Evolutionary conservation across 352 stramenopile species (phyloP), one percentile per base, ranked within the genome.

Genomic region (Phytophthora cryptogea): DNA sequence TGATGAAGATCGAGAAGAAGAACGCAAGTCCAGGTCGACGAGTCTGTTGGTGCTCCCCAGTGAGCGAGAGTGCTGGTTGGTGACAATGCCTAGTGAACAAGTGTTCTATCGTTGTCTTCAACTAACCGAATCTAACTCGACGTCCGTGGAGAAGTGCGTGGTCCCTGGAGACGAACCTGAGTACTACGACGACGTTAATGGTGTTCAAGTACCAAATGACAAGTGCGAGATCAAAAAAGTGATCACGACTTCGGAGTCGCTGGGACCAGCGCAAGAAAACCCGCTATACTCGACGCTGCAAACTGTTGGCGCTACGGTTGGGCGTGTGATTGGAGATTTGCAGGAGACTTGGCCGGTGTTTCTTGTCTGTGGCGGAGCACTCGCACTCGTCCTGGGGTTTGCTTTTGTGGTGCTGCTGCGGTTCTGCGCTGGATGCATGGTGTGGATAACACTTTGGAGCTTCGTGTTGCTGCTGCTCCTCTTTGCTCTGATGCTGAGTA

Each of bases 21-120:
- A 72, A 17, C 80, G 84, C 8, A 71, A 88, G 36, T 55, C 45
- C 0, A 75, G 77, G 31, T 73, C 82, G 9, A 59, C 54, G 9
- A 76, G 68, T 39, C 4, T 70, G 2, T 40, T 59, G 4, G 27
- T 84, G 6, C 37, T 89, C 10, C 61, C 69, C 4, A 64, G 63
- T 9, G 45, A 64, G 2, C 44, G 59, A 30, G 46, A 79, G 10
- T 93, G 84, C 54, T 93, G 84, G 82, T 67, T 90, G 20, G 82
- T 93, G 16, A 64, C 80, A 4, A 71, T 93, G 42, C 54, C 69
- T 7, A 90, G 75, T 37, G 59, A 90, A 9, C 69, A 73, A 36
- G 80, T 92, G 4, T 88, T 90, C 31, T 95, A 90, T 42, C 78
- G 87, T 9, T 95, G 85, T 56, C 80, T 95, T n/a, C 85, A 88